These are phyloP conservation scores for Coemansia sp. DNA, from an alignment of 192 early-diverging fungal species.

Conservation along the genomic window DNA sequence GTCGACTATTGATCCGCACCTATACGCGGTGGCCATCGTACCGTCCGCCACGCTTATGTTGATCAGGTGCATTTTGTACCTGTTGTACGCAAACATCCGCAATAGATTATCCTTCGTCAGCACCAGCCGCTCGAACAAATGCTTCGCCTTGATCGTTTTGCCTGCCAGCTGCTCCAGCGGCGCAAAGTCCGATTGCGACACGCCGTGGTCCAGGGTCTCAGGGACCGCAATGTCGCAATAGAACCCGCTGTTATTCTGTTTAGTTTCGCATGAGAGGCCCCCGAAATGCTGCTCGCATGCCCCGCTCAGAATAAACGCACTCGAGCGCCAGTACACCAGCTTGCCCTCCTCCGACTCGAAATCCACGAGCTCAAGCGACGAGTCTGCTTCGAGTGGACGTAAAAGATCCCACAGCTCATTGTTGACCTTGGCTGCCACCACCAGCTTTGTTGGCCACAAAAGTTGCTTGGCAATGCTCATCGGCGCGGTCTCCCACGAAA, in stretches of 20 bases:
- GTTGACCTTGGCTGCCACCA: constrained; percentile 94
- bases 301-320: constrained; percentile 95
- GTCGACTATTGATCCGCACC: constrained; percentile 97
- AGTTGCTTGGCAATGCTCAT: constrained; percentile 87
- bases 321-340: constrained; percentile 98
- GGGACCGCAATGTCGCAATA: constrained; percentile 94
- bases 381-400: constrained; percentile 82
- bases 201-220: constrained; percentile 58
- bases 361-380: constrained; percentile 84
- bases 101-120: constrained; percentile 86
- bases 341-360: constrained; percentile 93
- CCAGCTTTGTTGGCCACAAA: constrained; percentile 83
- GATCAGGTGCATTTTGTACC: constrained; percentile 96
- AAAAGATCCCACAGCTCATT: constrained; percentile 85
- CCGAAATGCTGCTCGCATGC: constrained; percentile 97
- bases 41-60: constrained; percentile 87
- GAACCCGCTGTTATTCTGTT: constrained; percentile 91
- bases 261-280: constrained; percentile 95
- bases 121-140: constrained; percentile 87
- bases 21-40: constrained; percentile 94
- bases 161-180: constrained; percentile 82
- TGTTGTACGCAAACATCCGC: constrained; percentile 98
- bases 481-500: constrained; percentile 96
- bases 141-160: constrained; percentile 91
- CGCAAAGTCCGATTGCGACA: constrained; percentile 79